These are phyloP conservation scores for Mucor velutinosus DNA, from an alignment of 371 early-diverging fungal genomes.

Conservation along the genomic window DNA sequence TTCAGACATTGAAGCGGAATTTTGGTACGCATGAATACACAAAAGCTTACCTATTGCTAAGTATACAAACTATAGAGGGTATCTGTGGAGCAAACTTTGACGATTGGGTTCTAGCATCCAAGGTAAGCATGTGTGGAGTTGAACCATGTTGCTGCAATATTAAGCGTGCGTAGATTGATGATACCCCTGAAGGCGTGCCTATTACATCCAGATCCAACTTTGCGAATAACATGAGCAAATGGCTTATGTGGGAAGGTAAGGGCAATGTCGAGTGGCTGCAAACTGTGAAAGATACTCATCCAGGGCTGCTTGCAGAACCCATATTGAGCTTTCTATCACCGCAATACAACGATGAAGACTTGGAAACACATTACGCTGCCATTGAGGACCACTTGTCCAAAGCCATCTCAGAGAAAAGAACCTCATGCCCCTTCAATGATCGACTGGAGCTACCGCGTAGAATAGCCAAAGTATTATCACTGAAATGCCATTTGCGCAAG, in stretches of 20 bases:
- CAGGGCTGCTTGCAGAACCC: slow-evolving; percentile 56
- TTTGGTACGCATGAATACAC: slow-evolving; percentile 50
- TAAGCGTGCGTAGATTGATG: slow-evolving; percentile 52
- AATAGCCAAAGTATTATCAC: slow-evolving; percentile 65
- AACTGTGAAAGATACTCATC: neutral
- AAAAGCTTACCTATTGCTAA: neutral
- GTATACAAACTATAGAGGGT: slow-evolving; percentile 43
- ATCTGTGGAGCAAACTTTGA: slow-evolving; percentile 81
- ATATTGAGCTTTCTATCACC: slow-evolving; percentile 75
- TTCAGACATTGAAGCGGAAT: slow-evolving; percentile 53
- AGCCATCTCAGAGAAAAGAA: slow-evolving; percentile 43
- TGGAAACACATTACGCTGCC: slow-evolving; percentile 66
- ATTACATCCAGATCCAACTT: slow-evolving; percentile 57
- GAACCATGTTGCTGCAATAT: neutral
- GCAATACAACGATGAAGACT: slow-evolving; percentile 68
- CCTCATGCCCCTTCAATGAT: slow-evolving; percentile 66
- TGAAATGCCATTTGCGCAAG: slow-evolving; percentile 73
- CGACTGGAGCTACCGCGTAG: slow-evolving; percentile 71
- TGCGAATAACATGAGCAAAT: slow-evolving; percentile 81
- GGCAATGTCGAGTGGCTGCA: neutral
- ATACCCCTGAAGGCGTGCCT: slow-evolving; percentile 48
- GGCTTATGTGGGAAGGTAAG: slow-evolving; percentile 83
- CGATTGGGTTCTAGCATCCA: slow-evolving; percentile 71
- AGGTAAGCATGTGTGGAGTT: slow-evolving; percentile 38
- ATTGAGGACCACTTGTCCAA: slow-evolving; percentile 52